phyloP scores from a whole-genome alignment of 139 green algal species.

The Parachlorella kessleri region DNA sequence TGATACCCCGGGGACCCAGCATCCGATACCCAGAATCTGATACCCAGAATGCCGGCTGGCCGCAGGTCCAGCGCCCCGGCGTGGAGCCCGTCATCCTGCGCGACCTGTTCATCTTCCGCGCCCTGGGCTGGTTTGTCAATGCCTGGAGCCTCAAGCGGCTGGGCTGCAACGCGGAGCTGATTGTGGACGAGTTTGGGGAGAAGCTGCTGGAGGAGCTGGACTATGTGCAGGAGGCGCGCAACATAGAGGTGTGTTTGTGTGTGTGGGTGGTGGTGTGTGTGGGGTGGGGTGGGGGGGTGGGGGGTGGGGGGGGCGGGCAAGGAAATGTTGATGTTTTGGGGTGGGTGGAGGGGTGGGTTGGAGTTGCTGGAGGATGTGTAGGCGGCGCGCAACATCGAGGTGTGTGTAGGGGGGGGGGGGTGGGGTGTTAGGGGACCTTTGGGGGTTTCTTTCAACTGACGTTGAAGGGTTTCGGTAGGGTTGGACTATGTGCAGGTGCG shows the following conservation, averaged over 20 bases:
- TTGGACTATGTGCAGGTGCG: too few relatives aligned
- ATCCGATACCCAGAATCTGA: too few relatives aligned
- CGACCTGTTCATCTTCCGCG: conserved; percentile 96
- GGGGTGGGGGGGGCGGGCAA: not conserved
- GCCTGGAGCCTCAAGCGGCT: conserved; percentile 64
- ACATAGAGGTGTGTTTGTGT: conserved; percentile 82
- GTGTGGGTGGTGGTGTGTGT: too few relatives aligned
- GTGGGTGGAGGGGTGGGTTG: not conserved
- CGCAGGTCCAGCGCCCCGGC: conserved; percentile 75
- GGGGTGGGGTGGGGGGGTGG: not conserved
- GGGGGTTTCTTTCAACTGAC: too few relatives aligned
- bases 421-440: too few relatives aligned
- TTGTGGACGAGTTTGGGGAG: conserved; percentile 99
- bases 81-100: conserved; percentile 94
- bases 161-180: conserved; percentile 96
- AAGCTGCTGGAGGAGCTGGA: conserved; percentile 99
- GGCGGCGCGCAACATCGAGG: too few relatives aligned
- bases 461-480: too few relatives aligned
- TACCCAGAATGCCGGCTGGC: not conserved
- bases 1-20: too few relatives aligned
- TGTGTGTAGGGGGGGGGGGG: too few relatives aligned
- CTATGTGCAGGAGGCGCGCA: conserved; percentile 95
- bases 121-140: conserved; percentile 76
- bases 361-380: not conserved
- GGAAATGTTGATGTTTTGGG: too few relatives aligned